These are phyloP conservation scores for Tolypocladium endophyticum DNA, from an alignment of 2,329 filamentous ascomycete genomes.

Conservation along the genomic window DNA sequence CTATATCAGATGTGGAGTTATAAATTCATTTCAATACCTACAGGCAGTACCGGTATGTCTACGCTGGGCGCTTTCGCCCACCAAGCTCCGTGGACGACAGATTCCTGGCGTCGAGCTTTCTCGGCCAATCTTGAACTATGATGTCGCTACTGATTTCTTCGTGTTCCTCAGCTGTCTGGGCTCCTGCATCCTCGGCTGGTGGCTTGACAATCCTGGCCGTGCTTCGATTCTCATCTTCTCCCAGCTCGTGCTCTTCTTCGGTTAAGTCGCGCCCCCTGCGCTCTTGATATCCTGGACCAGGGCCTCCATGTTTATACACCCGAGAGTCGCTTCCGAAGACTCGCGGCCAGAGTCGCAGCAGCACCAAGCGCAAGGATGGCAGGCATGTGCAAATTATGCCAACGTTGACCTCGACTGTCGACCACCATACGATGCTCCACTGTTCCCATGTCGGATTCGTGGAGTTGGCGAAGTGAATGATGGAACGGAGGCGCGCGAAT, in stretches of 20 bases:
- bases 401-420: conserved; percentile 16
- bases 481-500: conserved; percentile 16
- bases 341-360: conserved; percentile 12
- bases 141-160: background rate
- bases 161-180: background rate
- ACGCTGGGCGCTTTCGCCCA: background rate
- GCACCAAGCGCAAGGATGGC: conserved; percentile 18
- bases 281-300: background rate
- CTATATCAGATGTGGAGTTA: no score
- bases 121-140: background rate
- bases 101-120: background rate
- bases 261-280: no score
- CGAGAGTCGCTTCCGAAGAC: background rate
- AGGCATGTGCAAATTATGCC: conserved; percentile 19
- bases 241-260: background rate
- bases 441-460: conserved; percentile 19
- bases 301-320: background rate
- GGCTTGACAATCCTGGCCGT: background rate
- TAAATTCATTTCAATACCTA: no score
- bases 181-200: background rate
- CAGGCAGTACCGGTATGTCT: background rate
- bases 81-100: background rate
- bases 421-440: conserved; percentile 19
- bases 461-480: conserved; percentile 15
- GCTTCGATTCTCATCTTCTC: background rate